These are phyloP conservation scores for Venturia nashicola DNA, from an alignment of 2,329 filamentous ascomycete genomes.

Conservation along the genomic window DNA sequence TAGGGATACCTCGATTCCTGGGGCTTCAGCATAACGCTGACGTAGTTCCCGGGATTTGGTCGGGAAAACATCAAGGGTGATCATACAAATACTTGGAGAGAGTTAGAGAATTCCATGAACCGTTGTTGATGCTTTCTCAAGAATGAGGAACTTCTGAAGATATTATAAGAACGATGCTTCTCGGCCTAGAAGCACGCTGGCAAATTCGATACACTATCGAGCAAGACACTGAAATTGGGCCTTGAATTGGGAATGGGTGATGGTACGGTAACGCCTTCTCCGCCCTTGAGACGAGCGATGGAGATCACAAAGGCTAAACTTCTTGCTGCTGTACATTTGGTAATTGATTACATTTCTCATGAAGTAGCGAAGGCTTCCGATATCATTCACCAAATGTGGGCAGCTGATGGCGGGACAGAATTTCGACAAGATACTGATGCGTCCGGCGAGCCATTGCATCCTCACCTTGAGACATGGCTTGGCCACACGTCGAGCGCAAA, in stretches of 20 bases:
- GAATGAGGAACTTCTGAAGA: too few relatives aligned
- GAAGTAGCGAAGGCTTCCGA: slow-evolving; percentile 13
- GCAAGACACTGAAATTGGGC: too few relatives aligned
- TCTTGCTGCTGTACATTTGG: slow-evolving; percentile 13
- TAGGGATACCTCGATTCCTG: too few relatives aligned
- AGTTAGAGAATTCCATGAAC: too few relatives aligned
- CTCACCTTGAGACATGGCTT: slow-evolving; percentile 13
- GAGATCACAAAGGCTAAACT: slow-evolving; percentile 15
- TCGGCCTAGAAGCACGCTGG: too few relatives aligned
- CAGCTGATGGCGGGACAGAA: slow-evolving; percentile 13
- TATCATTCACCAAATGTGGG: slow-evolving; percentile 14
- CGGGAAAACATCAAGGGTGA: too few relatives aligned
- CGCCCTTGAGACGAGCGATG: slow-evolving; percentile 14
- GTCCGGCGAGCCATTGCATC: slow-evolving; percentile 16
- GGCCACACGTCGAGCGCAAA: slow-evolving; percentile 12
- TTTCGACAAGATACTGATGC: slow-evolving; percentile 15
- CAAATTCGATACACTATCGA: too few relatives aligned
- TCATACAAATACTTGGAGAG: too few relatives aligned
- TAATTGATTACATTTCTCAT: slow-evolving; percentile 14
- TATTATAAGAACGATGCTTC: too few relatives aligned
- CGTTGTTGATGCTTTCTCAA: too few relatives aligned
- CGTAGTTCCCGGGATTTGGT: too few relatives aligned
- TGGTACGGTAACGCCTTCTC: slow-evolving; percentile 14
- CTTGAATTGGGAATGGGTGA: slow-evolving; percentile 13
- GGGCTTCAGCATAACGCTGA: too few relatives aligned